phyloP scores from a whole-genome alignment of 2,329 filamentous ascomycete genomes.

The Thermoascus crustaceus region DNA sequence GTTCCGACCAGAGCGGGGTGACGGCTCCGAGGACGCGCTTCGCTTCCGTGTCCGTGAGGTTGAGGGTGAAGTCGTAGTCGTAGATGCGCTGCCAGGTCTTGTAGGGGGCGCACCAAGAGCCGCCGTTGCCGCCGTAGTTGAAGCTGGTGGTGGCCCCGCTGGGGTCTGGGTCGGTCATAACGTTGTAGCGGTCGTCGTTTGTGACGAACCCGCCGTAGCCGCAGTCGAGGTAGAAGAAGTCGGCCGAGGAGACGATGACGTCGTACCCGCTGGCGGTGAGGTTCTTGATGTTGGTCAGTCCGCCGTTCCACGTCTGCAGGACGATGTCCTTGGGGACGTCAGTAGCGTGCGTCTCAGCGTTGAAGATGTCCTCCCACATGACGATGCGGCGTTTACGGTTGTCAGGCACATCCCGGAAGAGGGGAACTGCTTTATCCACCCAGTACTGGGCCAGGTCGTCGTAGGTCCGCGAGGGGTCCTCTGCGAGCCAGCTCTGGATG shows the following conservation, averaged over 20 bases:
- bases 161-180: conserved; percentile 44
- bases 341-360: conserved; percentile 38
- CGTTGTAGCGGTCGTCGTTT: conserved; percentile 51
- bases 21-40: conserved; percentile 45
- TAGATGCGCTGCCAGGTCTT: conserved; percentile 56
- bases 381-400: conserved; percentile 43
- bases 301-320: conserved; percentile 50
- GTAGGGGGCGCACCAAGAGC: conserved; percentile 52
- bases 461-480: conserved; percentile 43
- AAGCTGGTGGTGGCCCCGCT: conserved; percentile 40
- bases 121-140: conserved; percentile 48
- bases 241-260: conserved; percentile 48
- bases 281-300: conserved; percentile 44
- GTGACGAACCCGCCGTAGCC: conserved; percentile 46
- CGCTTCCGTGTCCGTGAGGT: conserved; percentile 40
- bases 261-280: conserved; percentile 45
- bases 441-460: conserved; percentile 48
- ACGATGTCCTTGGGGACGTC: conserved; percentile 44
- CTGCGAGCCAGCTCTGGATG: conserved; percentile 43
- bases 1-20: conserved; percentile 47
- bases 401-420: conserved; percentile 40
- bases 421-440: conserved; percentile 45
- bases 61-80: conserved; percentile 48
- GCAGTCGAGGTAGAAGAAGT: conserved; percentile 52
- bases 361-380: conserved; percentile 51